These are phyloP conservation scores for Moricandia moricandioides DNA, from an alignment of 345 rosid species.

Conservation along the genomic window DNA sequence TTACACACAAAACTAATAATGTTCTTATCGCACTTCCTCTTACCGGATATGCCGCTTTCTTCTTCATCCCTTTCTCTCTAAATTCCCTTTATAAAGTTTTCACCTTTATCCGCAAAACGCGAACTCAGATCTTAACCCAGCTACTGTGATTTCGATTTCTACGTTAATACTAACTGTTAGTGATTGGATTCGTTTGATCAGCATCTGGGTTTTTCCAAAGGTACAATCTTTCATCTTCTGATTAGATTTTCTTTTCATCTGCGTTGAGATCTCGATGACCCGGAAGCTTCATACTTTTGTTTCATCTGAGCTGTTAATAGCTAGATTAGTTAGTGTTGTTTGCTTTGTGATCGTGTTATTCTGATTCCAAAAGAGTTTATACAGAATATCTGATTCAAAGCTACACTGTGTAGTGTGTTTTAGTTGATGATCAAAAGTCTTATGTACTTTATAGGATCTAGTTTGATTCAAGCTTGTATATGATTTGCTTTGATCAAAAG, in stretches of 20 bases:
- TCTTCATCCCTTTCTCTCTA: constrained; percentile 11
- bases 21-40: constrained; percentile 28
- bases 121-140: constrained; percentile 34
- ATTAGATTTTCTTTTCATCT: constrained; percentile 16
- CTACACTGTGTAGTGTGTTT: constrained; percentile 21
- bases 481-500: constrained; percentile 5
- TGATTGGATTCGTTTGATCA: constrained; percentile 24
- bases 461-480: not conserved
- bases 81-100: constrained; percentile 7
- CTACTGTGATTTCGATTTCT: constrained; percentile 18
- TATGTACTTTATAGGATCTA: constrained; percentile 9
- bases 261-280: constrained; percentile 15
- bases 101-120: constrained; percentile 27
- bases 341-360: not conserved
- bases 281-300: constrained; percentile 5
- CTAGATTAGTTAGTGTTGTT: constrained; percentile 11
- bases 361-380: not conserved
- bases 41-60: constrained; percentile 40
- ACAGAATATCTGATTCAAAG: constrained; percentile 9
- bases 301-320: constrained; percentile 2
- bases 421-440: not conserved
- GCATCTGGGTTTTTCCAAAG: constrained; percentile 35
- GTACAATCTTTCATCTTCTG: constrained; percentile 12
- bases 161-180: not conserved
- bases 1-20: not conserved